A percentile compares a stretch with the other conserved stretches of the same genome.
Conservation (phyloP, 805 yeast species). For the Lachancea kluyveri region DNA sequence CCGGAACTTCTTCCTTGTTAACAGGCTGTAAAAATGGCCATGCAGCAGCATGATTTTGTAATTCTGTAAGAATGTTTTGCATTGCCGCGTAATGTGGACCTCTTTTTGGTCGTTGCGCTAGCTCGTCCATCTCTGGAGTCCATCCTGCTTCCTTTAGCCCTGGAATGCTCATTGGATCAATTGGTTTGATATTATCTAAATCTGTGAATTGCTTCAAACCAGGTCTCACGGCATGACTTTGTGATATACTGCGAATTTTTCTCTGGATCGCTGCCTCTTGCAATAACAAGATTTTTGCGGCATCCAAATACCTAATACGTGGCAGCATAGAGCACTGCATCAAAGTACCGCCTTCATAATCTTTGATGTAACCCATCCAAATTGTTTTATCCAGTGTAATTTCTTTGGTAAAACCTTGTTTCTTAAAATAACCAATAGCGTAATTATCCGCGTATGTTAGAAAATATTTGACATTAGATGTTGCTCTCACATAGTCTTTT, state of each 20-base stretch:
- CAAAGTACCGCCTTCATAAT: conserved; percentile 96
- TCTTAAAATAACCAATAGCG: conserved; percentile 97
- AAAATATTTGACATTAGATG: conserved; percentile 79
- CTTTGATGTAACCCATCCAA: conserved; percentile 99
- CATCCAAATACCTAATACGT: conserved; percentile 78
- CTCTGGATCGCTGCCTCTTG: conserved; percentile 89
- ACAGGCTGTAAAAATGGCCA: conserved; percentile 98
- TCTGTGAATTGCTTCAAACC: conserved; percentile 72
- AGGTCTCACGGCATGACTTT: conserved; percentile 73
- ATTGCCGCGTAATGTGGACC: conserved; percentile 93
- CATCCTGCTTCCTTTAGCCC: conserved; percentile 93
- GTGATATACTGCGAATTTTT: conserved; percentile 73
- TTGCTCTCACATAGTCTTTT: conserved; percentile 88
- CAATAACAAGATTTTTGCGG: conserved; percentile 73
- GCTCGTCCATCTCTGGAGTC: conserved; percentile 97
- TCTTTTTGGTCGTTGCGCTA: conserved; percentile 90
- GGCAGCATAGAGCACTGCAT: conserved; percentile 98
- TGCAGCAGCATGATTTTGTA: conserved; percentile 92
- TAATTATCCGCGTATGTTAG: conserved; percentile 97
- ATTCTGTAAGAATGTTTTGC: conserved; percentile 80
- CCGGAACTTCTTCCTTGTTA: conserved; percentile 88
- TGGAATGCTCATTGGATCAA: conserved; percentile 83
- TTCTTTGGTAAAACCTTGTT: conserved; percentile 96
- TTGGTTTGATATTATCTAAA: conserved; percentile 37
- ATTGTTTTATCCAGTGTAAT: conserved; percentile 74